Evolutionary conservation across 1,284 basidiomycete genomes (phyloP), one percentile per base, ranked within the genome.

Genomic region (Tylopilus sp.): DNA sequence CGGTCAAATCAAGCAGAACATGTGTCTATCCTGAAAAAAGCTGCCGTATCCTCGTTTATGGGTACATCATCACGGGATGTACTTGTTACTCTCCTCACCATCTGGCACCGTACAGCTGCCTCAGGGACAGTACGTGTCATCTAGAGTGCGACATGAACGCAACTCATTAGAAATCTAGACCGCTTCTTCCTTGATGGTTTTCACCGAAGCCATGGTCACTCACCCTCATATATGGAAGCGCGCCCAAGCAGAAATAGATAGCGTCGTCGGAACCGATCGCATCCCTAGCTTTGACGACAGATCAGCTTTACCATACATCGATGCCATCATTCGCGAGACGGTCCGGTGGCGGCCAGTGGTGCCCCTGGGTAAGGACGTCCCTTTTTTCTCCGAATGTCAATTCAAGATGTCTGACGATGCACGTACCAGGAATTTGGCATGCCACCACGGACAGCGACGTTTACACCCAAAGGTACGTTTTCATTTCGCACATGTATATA

Each of bases 271-370:
- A 6, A 62, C 60, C 0, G 73, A 77, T 16, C 71, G 79, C 12
- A 71, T 85, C 4, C 84, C 84, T 2, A 73, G 71, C 2, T 80
- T 83, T 33, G 69, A 69, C 16, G 85, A 86, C 56, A 68, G 77
- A 36, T 59, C 73, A 2, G 61, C 62, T 1, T 69, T 86, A 39
- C 81, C 80, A 0, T 85, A 82, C 56, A 61, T 83, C 7, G 72
- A 76, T 8, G 80, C 79, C 0, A 55, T 83, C 18, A 62, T 84
- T 19, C 79, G 79, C 38, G 85, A 86, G 69, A 79, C 33, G 22
- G 39, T 70, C 62, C 74, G 75, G 38, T 74, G 75, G 73, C 53
- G 61, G 2, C 74, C 68, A 0, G 63, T 65, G 9, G 33, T 60
- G 3, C 74, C 74, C 26, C 9, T 75, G 7, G 60, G 70, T 73